These are phyloP conservation scores for Gymnopilus dilepis DNA, from an alignment of 768 basidiomycete genomes.

Conservation along the genomic window DNA sequence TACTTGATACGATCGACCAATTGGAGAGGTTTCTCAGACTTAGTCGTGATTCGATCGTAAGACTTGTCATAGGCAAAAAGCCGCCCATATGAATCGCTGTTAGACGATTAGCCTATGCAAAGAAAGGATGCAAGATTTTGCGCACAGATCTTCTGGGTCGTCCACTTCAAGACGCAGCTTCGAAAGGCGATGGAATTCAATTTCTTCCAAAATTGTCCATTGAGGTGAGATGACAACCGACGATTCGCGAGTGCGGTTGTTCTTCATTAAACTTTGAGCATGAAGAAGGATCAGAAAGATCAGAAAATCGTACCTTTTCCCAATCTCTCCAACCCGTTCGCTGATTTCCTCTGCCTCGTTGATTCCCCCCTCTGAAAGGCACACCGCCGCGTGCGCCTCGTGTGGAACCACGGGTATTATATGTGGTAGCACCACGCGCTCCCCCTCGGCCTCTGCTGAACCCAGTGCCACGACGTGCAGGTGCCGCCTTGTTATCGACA, in stretches of 20 bases:
- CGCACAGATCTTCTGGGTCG: slow-evolving; percentile 88
- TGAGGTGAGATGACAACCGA: slow-evolving; percentile 91
- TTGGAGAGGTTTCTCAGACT: slow-evolving; percentile 89
- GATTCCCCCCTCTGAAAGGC: slow-evolving; percentile 43
- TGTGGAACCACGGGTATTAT: slow-evolving; percentile 50
- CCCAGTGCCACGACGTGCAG: slow-evolving; percentile 71
- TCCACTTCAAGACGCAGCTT: slow-evolving; percentile 96
- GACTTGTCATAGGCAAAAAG: slow-evolving; percentile 92
- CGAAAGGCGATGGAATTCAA: slow-evolving; percentile 90
- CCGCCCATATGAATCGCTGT: slow-evolving; percentile 85
- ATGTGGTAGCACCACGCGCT: slow-evolving; percentile 50
- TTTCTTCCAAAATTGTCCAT: slow-evolving; percentile 97
- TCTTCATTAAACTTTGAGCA: slow-evolving; percentile 47
- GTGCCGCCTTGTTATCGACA: slow-evolving; percentile 84
- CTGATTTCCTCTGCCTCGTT: slow-evolving; percentile 51
- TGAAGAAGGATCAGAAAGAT: not conserved
- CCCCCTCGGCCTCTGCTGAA: slow-evolving; percentile 64
- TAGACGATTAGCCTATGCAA: slow-evolving; percentile 15
- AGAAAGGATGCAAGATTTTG: not conserved
- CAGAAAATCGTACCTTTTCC: slow-evolving; percentile 73
- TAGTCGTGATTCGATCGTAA: slow-evolving; percentile 95
- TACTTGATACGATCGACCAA: slow-evolving; percentile 94
- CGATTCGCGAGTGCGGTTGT: slow-evolving; percentile 85
- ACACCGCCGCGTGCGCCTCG: slow-evolving; percentile 55
- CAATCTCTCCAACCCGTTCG: slow-evolving; percentile 89